A percentile compares a stretch with the other conserved stretches of the same genome.
Conservation (phyloP, 2,329 filamentous ascomycete species). For the Hypomyces perniciosus region DNA sequence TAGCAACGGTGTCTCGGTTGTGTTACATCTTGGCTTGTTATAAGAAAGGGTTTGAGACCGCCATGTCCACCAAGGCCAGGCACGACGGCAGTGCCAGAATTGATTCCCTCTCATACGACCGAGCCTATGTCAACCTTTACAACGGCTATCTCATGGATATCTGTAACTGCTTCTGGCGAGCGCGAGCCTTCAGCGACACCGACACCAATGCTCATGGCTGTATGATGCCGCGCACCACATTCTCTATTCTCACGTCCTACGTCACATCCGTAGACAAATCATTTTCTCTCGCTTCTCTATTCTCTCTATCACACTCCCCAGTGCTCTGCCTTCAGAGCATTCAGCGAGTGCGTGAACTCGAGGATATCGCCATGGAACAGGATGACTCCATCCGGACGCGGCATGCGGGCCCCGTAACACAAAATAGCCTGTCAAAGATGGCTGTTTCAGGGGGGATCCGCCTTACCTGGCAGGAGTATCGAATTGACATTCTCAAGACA, state of each 20-base stretch:
- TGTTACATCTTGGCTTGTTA: conserved; percentile 65
- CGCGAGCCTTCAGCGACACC: conserved; percentile 58
- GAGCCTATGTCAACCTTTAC: conserved; percentile 60
- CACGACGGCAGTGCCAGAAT: conserved; percentile 23
- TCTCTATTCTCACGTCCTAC: conserved; percentile 42
- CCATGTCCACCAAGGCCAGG: conserved; percentile 41
- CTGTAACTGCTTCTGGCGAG: conserved; percentile 77
- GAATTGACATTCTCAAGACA: conserved; percentile 63
- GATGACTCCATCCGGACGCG: conserved; percentile 37
- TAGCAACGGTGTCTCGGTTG: conserved; percentile 60
- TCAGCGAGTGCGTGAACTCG: conserved; percentile 47
- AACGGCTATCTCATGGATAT: conserved; percentile 84
- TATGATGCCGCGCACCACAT: conserved; percentile 39
- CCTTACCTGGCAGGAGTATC: conserved; percentile 68
- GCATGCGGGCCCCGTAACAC: conserved; percentile 65
- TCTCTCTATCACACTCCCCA: conserved; percentile 55
- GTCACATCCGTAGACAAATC: conserved; percentile 41
- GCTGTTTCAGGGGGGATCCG: conserved; percentile 58
- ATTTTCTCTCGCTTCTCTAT: conserved; percentile 43
- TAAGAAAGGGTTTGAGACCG: conserved; percentile 66
- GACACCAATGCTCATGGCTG: conserved; percentile 60
- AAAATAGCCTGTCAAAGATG: conserved; percentile 57
- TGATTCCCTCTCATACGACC: conserved; percentile 43
- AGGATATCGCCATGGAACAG: conserved; percentile 46
- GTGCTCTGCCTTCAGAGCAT: conserved; percentile 51